Base-by-base conservation (phyloP, 257 asterid species). In the Euphrasia confusa region DNA sequence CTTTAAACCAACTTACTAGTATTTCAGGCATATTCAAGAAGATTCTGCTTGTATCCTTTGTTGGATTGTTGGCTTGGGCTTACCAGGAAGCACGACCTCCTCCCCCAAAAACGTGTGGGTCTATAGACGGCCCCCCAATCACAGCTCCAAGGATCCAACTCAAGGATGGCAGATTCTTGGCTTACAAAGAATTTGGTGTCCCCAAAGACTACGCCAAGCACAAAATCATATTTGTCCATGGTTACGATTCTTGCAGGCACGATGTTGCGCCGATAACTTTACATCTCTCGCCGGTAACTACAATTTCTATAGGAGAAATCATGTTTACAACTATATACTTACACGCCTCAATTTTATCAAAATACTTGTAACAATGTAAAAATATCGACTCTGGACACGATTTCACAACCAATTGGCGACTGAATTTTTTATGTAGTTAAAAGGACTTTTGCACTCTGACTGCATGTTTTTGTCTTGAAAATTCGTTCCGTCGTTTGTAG, bases 121-220 rank as follows among this genome's bases (percentile, higher is more conserved):
- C 92, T 9, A 64, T 52, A 27, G 73, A 78, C 28, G 94, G 92
- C 0, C 94, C 90, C 42, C 81, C 89, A 10, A 17, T 86, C 61
- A 82, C 92, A 28, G 83, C 91, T 14, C 61, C 95, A 17, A 73
- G 97, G 78, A 60, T 89, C n/a, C 82, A 75, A 73, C 89, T 89
- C 7, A 84, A 72, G 48, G 95, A 89, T 68, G 95, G 95, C 58
- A 83, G 97, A 71, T 33, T 74, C 71, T 79, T 86, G 61, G 95
- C 97, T 61, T 89, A 89, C 79, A 70, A 79, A 68, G 95, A 89
- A 72, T 71, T 28, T 32, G 97, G 95, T n/a, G 80, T 83, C 71
- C 75, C 86, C 9, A 84, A 68, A 67, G 88, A 81, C 42, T 42
- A 70, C 18, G 95, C 89, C 8, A 78, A 75, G 64, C 66, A 75